Conservation (phyloP, 495 filamentous ascomycete species). For the Penicillium tannophilum region DNA sequence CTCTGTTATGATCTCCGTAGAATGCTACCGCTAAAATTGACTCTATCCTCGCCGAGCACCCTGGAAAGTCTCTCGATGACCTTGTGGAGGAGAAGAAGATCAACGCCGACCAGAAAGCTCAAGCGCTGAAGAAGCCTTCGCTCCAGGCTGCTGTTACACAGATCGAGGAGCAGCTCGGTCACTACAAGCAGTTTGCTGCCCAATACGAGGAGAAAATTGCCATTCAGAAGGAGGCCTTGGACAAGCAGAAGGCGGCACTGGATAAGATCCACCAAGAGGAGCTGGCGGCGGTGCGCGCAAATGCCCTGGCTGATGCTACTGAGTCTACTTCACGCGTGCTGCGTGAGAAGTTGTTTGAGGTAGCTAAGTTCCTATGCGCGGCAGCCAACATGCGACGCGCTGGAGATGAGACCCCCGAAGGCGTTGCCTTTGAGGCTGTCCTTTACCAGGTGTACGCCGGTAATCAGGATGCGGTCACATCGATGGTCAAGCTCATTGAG, state of each 20-base stretch:
- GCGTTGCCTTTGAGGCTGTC: constrained; percentile 85
- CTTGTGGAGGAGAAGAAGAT: constrained; percentile 80
- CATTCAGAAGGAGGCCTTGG: constrained; percentile 70
- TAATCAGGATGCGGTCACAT: constrained; percentile 73
- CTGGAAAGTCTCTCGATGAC: constrained; percentile 76
- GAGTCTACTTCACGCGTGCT: constrained; percentile 56
- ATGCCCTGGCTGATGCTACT: constrained; percentile 62
- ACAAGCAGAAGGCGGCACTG: constrained; percentile 75
- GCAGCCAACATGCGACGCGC: constrained; percentile 71
- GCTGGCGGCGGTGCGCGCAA: constrained; percentile 66
- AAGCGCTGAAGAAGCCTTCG: constrained; percentile 85
- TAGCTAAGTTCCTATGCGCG: constrained; percentile 79
- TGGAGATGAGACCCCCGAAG: constrained; percentile 68
- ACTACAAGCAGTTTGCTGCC: constrained; percentile 79
- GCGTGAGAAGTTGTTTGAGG: constrained; percentile 58
- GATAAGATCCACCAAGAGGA: constrained; percentile 72
- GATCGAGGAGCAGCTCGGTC: constrained; percentile 79
- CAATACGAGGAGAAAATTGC: constrained; percentile 70
- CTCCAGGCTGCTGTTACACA: constrained; percentile 74
- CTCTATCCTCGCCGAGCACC: constrained; percentile 73
- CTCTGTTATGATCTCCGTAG: constrained; percentile 42
- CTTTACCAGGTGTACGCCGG: constrained; percentile 88
- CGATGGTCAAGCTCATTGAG: constrained; percentile 82
- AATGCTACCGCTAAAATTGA: constrained; percentile 79
- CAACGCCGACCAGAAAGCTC: constrained; percentile 79